Evolutionary conservation across 73 alveolate species (phyloP).

Genomic region (Diophrys appendiculata): DNA sequence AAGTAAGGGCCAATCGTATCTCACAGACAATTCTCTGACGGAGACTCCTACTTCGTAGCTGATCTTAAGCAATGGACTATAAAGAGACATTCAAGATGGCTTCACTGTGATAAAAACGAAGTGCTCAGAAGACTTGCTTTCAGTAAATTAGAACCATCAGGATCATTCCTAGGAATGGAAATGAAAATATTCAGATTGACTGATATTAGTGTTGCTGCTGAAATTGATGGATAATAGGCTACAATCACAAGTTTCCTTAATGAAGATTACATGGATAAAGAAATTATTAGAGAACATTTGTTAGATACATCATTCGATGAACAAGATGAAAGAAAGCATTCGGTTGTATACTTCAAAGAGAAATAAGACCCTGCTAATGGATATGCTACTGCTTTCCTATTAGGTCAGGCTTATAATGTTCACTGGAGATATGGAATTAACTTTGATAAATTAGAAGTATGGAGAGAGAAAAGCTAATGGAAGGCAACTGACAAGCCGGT

Average conservation of each 20-base stretch:
- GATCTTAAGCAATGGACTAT: too few relatives aligned
- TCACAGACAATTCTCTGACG: too few relatives aligned
- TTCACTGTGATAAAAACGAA: conserved; percentile 13
- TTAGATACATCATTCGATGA: too few relatives aligned
- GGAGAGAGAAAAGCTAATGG: not conserved
- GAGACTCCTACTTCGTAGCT: too few relatives aligned
- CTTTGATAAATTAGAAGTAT: conserved; percentile 10
- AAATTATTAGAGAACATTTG: too few relatives aligned
- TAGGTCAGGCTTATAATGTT: conserved; percentile 45
- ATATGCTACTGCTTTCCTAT: conserved; percentile 46
- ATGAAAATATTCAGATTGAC: conserved; percentile 10
- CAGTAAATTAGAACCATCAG: not conserved
- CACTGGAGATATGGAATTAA: conserved; percentile 57
- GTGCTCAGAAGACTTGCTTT: conserved; percentile 9
- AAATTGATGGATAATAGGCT: conserved; percentile 12
- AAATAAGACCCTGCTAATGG: conserved; percentile 11
- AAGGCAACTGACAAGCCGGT: not conserved
- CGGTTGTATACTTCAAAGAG: not conserved
- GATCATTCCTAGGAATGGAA: not conserved
- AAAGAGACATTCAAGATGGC: not conserved
- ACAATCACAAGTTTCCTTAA: too few relatives aligned
- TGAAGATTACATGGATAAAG: too few relatives aligned
- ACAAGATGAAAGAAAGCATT: too few relatives aligned
- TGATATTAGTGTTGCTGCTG: not conserved
- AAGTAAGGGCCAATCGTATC: not conserved